A percentile compares a stretch with the other conserved stretches of the same genome.
Evolutionary conservation across 129 eudicot species (phyloP).

Genomic region (carrot (Daucus carota)): DH1_v3.0 NC_030381.2:3666501-3667000

Average conservation of each 20-base stretch:
- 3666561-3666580: not conserved
- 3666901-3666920: not conserved
- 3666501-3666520: too few species aligned
- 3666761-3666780: not conserved
- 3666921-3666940: too few species aligned
- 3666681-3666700: not conserved
- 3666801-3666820: not conserved
- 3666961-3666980: too few species aligned
- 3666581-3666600: not conserved
- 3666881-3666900: too few species aligned
- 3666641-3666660: not conserved
- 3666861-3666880: not conserved
- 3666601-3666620: conserved; percentile 2
- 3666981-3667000: too few species aligned
- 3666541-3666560: not conserved
- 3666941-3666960: too few species aligned
- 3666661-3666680: not conserved
- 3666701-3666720: not conserved
- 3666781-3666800: not conserved
- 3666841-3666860: not conserved
- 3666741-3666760: not conserved
- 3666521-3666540: not conserved
- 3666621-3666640: conserved; percentile 5
- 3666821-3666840: not conserved
- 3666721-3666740: not conserved